Conservation (phyloP, 805 yeast species). For the Yarrowia divulgata region DNA sequence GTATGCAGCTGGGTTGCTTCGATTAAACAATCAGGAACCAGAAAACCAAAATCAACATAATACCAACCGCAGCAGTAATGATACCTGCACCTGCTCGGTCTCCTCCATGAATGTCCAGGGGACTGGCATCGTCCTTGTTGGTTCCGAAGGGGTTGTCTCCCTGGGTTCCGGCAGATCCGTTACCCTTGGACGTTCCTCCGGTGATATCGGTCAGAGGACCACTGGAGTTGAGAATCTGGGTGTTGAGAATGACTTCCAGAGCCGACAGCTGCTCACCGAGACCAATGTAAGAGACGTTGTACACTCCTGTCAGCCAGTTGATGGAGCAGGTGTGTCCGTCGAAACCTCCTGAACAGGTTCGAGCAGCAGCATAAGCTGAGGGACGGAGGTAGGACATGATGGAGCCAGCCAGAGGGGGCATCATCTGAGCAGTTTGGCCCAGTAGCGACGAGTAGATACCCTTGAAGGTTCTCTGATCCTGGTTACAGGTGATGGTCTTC, state of each 20-base stretch:
- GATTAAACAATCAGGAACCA: conserved; percentile 69
- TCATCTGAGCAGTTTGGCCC: conserved; percentile 75
- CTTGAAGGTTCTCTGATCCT: conserved; percentile 91
- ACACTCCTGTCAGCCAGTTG: conserved; percentile 70
- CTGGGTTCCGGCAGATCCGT: conserved; percentile 69
- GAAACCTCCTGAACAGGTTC: conserved; percentile 82
- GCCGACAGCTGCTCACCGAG: conserved; percentile 93
- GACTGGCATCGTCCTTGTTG: conserved; percentile 14
- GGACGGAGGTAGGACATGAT: conserved; percentile 55
- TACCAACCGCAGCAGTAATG: conserved; percentile 76
- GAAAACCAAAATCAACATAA: conserved; percentile 62
- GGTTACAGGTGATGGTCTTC: conserved; percentile 64
- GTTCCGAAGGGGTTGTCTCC: conserved; percentile 33
- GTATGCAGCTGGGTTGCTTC: conserved; percentile 3
- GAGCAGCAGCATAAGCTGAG: conserved; percentile 77
- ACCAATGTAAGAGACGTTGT: conserved; percentile 75
- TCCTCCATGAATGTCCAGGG: conserved; percentile 57
- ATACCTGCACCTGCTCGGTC: conserved; percentile 93
- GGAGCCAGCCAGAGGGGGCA: conserved; percentile 57
- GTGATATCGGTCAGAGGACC: conserved; percentile 67
- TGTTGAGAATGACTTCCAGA: conserved; percentile 63
- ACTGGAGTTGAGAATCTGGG: conserved; percentile 46
- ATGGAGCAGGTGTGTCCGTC: conserved; percentile 91
- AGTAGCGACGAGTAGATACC: conserved; percentile 79
- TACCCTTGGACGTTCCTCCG: conserved; percentile 77